A percentile compares a stretch with the other conserved stretches of the same genome.
Conservation (phyloP, 208 protist genomes). For the Trypanosoma melophagium region DNA sequence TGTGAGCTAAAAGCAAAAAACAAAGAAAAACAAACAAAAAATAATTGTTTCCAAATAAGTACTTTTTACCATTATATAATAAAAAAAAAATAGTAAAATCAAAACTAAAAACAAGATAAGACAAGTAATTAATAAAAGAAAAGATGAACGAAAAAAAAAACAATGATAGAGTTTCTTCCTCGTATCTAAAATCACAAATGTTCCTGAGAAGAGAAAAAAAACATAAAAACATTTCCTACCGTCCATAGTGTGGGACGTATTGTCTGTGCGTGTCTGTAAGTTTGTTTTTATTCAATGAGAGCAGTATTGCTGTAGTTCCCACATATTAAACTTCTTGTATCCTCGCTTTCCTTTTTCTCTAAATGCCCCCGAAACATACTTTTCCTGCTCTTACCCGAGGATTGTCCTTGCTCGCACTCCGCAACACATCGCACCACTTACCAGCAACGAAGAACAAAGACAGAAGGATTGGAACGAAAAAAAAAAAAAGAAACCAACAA, state of each 20-base stretch:
- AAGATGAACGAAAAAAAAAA: conserved; percentile 19
- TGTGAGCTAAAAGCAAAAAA: conserved; percentile 6
- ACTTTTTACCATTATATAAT: no score
- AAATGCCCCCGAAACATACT: no score
- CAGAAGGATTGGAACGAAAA: conserved; percentile 10
- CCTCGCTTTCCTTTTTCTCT: conserved; percentile 2
- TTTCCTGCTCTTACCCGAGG: no score
- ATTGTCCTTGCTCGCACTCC: no score
- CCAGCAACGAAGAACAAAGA: not conserved
- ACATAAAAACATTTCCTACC: not conserved
- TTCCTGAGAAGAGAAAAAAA: not conserved
- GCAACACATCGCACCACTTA: no score
- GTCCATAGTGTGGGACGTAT: not conserved
- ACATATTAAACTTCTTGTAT: not conserved
- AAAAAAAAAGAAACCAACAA: conserved; percentile 22
- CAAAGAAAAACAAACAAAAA: conserved; percentile 27
- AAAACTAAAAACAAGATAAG: conserved; percentile 9
- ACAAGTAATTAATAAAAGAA: conserved; percentile 1
- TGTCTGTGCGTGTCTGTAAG: conserved; percentile 1
- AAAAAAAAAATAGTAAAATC: conserved; percentile 11
- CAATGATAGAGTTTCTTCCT: not conserved
- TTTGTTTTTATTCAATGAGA: not conserved
- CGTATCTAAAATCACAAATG: not conserved
- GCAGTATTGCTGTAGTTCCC: not conserved
- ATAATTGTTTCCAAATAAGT: not conserved